Evolutionary conservation across 805 yeast species (phyloP).

Genomic region (Yamadazyma insecticola): DNA sequence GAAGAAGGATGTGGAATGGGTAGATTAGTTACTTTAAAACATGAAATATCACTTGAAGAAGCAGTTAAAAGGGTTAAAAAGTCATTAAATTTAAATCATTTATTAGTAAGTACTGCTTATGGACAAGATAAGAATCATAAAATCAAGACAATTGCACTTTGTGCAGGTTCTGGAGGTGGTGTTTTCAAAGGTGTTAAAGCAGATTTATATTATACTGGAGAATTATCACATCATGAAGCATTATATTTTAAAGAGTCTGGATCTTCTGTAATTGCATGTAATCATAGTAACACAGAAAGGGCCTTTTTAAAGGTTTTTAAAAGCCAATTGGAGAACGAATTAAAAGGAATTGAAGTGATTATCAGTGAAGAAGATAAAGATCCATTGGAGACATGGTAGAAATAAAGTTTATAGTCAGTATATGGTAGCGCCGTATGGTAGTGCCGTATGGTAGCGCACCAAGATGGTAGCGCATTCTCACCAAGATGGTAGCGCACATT

Average conservation of each 20-base stretch:
- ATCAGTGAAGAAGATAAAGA: conserved; percentile 60
- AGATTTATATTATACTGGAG: conserved; percentile 87
- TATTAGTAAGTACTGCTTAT: conserved; percentile 55
- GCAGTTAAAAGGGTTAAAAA: conserved; percentile 51
- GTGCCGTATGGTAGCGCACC: too few species aligned
- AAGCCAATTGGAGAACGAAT: conserved; percentile 43
- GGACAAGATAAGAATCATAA: conserved; percentile 21
- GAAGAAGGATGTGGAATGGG: conserved; percentile 75
- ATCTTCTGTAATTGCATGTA: conserved; percentile 67
- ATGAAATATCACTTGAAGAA: conserved; percentile 38
- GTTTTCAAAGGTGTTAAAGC: conserved; percentile 59
- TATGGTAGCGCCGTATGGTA: too few species aligned
- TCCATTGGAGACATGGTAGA: conserved; percentile 43
- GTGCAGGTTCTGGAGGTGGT: conserved; percentile 93
- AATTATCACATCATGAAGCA: conserved; percentile 90
- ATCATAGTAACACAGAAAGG: conserved; percentile 91
- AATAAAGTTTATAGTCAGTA: too few species aligned
- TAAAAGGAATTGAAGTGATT: conserved; percentile 39
- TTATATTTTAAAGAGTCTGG: conserved; percentile 69
- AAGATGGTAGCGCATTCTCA: too few species aligned
- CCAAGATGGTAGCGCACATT: too few species aligned
- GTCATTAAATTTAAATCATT: conserved; percentile 45
- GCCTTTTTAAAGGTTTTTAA: conserved; percentile 63
- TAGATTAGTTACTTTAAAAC: conserved; percentile 49
- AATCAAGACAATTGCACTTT: conserved; percentile 65